Evolutionary conservation across 495 filamentous ascomycete genomes (phyloP).

Genomic region (Xeromyces bisporus): DNA sequence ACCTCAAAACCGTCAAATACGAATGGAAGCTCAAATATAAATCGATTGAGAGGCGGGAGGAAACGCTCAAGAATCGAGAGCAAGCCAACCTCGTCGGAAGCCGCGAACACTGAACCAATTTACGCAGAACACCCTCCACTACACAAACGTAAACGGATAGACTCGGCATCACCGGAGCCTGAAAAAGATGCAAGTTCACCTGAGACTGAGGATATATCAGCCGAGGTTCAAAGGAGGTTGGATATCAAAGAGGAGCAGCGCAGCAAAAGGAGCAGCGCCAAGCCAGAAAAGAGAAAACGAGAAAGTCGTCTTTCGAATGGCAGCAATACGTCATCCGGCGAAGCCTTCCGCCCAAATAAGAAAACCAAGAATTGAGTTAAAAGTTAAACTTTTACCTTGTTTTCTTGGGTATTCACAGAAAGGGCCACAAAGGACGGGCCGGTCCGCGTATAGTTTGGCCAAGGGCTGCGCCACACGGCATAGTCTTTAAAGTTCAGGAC

Average conservation of each 20-base stretch:
- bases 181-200: constrained; percentile 10
- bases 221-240: constrained; percentile 25
- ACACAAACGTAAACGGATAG: constrained; percentile 13
- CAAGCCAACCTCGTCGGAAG: neutral
- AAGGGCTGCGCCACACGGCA: no score
- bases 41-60: neutral
- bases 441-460: no score
- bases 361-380: no score
- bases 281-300: constrained; percentile 21
- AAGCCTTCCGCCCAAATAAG: no score
- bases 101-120: constrained; percentile 1
- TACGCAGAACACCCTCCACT: constrained; percentile 1
- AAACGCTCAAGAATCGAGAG: constrained; percentile 4
- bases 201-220: constrained; percentile 33
- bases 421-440: no score
- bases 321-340: constrained; percentile 9
- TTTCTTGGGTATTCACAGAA: no score
- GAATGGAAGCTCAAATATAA: no score
- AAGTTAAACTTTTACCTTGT: no score
- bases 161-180: constrained; percentile 4
- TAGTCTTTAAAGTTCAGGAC: no score
- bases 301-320: constrained; percentile 22
- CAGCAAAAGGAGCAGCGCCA: constrained; percentile 11
- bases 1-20: no score
- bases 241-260: constrained; percentile 23